These are phyloP conservation scores for Physcomitrellopsis africana DNA, from an alignment of 225 moss, liverwort and hornwort species.

Conservation along the genomic window DNA sequence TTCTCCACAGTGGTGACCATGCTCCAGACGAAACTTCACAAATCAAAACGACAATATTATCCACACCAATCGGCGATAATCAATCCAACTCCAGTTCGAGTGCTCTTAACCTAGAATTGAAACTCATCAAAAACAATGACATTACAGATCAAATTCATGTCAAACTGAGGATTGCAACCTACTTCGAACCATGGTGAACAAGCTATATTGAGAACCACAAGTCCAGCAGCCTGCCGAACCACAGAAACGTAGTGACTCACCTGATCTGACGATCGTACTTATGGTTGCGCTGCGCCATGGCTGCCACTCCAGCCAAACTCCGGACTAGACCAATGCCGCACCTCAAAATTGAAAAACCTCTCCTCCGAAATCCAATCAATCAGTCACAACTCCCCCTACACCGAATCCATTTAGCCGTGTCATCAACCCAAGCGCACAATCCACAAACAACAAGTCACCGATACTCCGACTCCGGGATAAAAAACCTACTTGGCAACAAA, in stretches of 20 bases:
- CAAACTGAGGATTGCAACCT: not conserved
- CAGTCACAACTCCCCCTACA: not conserved
- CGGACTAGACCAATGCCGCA: not conserved
- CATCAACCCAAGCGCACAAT: not conserved
- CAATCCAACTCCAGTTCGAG: not conserved
- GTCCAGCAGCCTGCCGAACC: not conserved
- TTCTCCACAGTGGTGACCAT: not conserved
- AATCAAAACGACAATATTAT: not conserved
- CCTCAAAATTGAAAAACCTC: not conserved
- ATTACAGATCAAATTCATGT: not conserved
- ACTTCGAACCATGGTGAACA: not conserved
- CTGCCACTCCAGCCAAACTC: constrained; percentile 17
- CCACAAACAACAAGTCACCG: not conserved
- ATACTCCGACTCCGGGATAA: not conserved
- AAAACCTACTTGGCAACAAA: not conserved
- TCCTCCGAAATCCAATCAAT: not conserved
- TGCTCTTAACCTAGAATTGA: not conserved
- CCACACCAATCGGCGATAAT: not conserved
- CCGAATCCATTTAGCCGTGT: not conserved
- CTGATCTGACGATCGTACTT: constrained; percentile 82
- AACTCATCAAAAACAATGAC: not conserved
- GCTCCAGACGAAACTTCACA: not conserved
- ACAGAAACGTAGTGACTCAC: constrained; percentile 21
- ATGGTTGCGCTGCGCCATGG: constrained; percentile 74
- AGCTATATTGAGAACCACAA: not conserved